phyloP scores from a whole-genome alignment of 2,329 filamentous ascomycete species.

The Uncinocarpus reesii region DNA sequence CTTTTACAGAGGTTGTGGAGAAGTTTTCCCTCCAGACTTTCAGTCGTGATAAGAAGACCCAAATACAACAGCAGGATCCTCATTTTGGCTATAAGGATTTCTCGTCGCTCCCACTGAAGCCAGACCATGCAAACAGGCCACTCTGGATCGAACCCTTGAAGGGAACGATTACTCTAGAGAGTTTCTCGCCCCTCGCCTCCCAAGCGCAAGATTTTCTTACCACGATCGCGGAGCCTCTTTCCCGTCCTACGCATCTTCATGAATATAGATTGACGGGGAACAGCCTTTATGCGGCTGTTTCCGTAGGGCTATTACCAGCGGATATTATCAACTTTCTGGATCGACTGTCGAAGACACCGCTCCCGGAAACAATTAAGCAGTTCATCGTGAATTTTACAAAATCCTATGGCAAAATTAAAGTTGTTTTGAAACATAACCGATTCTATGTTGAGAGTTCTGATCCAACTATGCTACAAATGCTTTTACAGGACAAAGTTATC shows the following conservation, averaged over 20 bases:
- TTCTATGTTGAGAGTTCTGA: conserved; percentile 92
- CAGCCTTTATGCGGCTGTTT: conserved; percentile 89
- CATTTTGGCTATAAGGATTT: conserved; percentile 62
- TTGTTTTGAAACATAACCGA: conserved; percentile 87
- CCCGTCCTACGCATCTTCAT: conserved; percentile 79
- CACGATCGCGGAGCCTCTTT: conserved; percentile 87
- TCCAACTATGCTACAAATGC: conserved; percentile 69
- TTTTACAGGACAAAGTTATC: conserved; percentile 78
- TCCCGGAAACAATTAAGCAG: conserved; percentile 67
- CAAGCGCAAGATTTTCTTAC: conserved; percentile 91
- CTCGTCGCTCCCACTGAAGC: conserved; percentile 70
- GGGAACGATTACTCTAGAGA: conserved; percentile 83
- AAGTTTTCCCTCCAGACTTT: conserved; percentile 46
- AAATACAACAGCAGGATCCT: conserved; percentile 39
- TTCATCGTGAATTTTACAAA: conserved; percentile 78
- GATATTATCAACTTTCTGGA: conserved; percentile 88
- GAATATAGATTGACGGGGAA: conserved; percentile 88
- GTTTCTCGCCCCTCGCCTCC: conserved; percentile 76
- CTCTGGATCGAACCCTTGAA: conserved; percentile 86
- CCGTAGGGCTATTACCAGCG: conserved; percentile 76
- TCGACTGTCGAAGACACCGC: conserved; percentile 74
- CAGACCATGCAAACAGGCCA: conserved; percentile 79
- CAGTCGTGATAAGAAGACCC: conserved; percentile 38
- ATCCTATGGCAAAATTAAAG: conserved; percentile 89
- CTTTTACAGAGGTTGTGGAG: conserved; percentile 37